Conservation (phyloP, 306 rosid species). For the Dryas alaskensis region DNA sequence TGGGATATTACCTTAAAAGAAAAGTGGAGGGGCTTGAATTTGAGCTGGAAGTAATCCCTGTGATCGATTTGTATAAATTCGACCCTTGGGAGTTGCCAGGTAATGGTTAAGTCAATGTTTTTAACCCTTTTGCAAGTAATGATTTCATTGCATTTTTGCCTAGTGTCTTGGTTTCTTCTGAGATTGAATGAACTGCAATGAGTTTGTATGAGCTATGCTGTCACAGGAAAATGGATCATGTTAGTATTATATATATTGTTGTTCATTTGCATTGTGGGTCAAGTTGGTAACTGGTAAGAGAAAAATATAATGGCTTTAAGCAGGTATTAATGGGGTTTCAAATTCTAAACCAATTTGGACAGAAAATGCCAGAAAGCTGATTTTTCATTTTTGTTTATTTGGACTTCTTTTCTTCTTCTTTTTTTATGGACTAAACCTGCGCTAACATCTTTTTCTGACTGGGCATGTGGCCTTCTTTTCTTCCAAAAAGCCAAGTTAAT, state of each 20-base stretch:
- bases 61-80: constrained; percentile 77
- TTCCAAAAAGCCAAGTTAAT: constrained; percentile 30
- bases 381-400: constrained; percentile 18
- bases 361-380: neutral
- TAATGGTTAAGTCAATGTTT: constrained; percentile 28
- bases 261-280: too few species aligned
- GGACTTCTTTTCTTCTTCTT: constrained; percentile 16
- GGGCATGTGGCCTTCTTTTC: constrained; percentile 26
- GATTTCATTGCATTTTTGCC: constrained; percentile 1
- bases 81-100: constrained; percentile 99
- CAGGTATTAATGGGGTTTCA: constrained; percentile 5
- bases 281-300: neutral
- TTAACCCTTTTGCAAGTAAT: neutral
- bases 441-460: constrained; percentile 8
- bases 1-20: constrained; percentile 77
- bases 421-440: constrained; percentile 10
- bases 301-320: neutral
- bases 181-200: neutral
- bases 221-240: neutral
- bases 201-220: neutral
- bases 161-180: neutral
- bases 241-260: neutral
- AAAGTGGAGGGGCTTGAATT: constrained; percentile 74
- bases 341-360: constrained; percentile 14
- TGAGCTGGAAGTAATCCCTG: constrained; percentile 91